phyloP scores from a whole-genome alignment of 2,329 filamentous ascomycete species.

The Aureobasidium pullulans region DNA sequence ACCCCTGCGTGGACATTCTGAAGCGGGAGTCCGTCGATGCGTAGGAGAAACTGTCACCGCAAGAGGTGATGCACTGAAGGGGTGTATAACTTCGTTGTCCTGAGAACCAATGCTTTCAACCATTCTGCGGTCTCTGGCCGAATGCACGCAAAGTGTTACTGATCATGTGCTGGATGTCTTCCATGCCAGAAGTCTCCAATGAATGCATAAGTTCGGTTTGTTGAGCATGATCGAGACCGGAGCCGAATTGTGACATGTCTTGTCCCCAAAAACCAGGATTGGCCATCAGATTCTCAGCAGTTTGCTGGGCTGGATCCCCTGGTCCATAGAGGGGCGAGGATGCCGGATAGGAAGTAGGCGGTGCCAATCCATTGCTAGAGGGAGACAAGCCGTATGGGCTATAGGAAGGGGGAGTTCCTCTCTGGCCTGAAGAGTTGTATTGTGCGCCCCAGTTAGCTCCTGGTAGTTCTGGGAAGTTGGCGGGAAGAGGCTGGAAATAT shows the following conservation, averaged over 20 bases:
- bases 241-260: conserved; percentile 22
- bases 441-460: conserved; percentile 14
- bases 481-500: conserved; percentile 24
- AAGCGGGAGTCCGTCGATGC: no score
- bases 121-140: conserved; percentile 6
- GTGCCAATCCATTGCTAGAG: not conserved
- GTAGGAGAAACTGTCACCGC: no score
- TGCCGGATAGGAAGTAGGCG: not conserved
- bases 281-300: not conserved
- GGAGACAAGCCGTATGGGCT: not conserved
- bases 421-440: not conserved
- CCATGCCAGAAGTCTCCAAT: conserved; percentile 31
- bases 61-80: not conserved
- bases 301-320: not conserved
- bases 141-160: conserved; percentile 17
- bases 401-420: not conserved
- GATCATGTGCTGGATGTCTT: conserved; percentile 32
- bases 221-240: conserved; percentile 27
- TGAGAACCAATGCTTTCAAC: not conserved
- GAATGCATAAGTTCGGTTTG: conserved; percentile 31
- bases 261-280: conserved; percentile 12
- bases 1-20: no score
- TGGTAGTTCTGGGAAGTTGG: conserved; percentile 22
- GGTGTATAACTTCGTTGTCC: not conserved
- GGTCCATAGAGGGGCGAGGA: conserved; percentile 4